Evolutionary conservation across 306 rosid genomes (phyloP), one percentile per base, ranked within the genome.

Genomic region (Vachellia collinsii): DNA sequence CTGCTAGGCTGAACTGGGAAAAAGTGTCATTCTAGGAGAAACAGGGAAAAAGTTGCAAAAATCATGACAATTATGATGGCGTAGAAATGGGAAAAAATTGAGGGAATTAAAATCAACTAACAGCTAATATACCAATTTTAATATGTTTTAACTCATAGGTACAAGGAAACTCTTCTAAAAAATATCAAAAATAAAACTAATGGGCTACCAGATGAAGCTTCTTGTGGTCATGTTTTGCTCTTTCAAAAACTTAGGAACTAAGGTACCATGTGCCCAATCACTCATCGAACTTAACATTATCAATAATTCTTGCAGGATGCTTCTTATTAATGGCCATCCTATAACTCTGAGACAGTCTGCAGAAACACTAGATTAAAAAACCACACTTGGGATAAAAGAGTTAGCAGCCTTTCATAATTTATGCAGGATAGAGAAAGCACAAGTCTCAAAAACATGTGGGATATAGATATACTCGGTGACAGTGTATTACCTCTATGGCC

Each of bases 401-500:
- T 46, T 65, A 47, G 20, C 71, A 0, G 10, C 70, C 47, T 29
- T 23, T 50, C 56, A 50, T 13, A 13, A 48, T 48, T 19, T 1
- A 64, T 8, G 29, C 50, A 42, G 61, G 22, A 64, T 46, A 65
- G 47, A 12, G 56, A 56, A 64, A 62, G 42, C 78, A 56, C 20
- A 48, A 14, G 23, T 51, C 20, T 48, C 16, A 83, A 65, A 56
- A 29, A 17, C 29, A 39, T 13, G 3, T 42, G 43, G 70, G 36
- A 34, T 16, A 48, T 13, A 36, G 39, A 39, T 23, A 44, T 11
- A 23, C 29, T 62, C 12, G 41, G 68, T 3, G 6, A 72, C 8
- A 62, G 42, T 14, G 8, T 1, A 81, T 8, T 86, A 95, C 99
- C 99, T 95, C 99, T 47, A 93, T 93, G 20, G 99, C 99, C 88